A percentile compares a stretch with the other conserved stretches of the same genome.
phyloP scores from a whole-genome alignment of 441 rosid species.

The Corymbia citriodora region DNA sequence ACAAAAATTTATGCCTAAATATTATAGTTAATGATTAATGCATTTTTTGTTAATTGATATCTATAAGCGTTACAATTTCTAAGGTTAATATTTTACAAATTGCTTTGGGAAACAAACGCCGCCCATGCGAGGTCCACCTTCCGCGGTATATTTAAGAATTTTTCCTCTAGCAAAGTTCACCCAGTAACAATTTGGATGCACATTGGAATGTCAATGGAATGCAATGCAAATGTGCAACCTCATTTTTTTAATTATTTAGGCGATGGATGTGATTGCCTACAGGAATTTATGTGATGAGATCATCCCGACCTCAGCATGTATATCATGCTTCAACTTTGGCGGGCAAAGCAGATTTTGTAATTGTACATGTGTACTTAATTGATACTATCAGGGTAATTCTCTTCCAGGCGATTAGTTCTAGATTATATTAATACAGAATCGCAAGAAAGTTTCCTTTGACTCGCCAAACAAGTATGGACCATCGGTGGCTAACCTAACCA shows the following conservation, averaged over 20 bases:
- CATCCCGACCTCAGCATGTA: neutral
- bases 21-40: neutral
- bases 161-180: neutral
- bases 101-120: neutral
- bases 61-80: too few relatives aligned
- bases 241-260: neutral
- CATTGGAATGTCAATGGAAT: neutral
- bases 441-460: neutral
- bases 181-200: neutral
- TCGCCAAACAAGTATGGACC: neutral
- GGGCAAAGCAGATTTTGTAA: neutral
- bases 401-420: neutral
- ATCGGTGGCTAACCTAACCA: neutral
- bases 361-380: neutral
- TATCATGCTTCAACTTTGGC: neutral
- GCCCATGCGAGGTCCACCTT: neutral
- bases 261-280: neutral
- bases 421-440: neutral
- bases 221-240: neutral
- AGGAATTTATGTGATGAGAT: neutral
- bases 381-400: neutral
- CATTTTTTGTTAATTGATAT: neutral
- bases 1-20: neutral
- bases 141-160: neutral
- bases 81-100: neutral